These are phyloP conservation scores for Stipa capillata DNA, from an alignment of 176 grass and related monocot genomes.

Conservation along the genomic window DNA sequence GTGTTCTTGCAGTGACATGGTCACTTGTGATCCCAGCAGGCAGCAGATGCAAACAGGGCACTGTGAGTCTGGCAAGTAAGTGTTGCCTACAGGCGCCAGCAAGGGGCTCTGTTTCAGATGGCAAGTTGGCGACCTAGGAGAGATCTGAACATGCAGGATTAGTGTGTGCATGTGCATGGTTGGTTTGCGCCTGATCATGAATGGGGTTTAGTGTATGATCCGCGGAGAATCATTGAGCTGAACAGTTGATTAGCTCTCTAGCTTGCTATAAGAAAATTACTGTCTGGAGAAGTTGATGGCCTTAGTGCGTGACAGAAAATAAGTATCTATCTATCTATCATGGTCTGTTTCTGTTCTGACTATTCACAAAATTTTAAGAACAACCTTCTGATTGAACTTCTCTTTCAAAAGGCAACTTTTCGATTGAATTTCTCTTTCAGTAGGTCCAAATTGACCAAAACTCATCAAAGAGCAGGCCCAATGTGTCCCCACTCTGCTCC, in stretches of 20 bases:
- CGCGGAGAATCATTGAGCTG: background rate
- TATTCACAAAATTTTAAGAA: background rate
- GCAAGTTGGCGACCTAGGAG: slow-evolving; percentile 1
- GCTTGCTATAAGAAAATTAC: background rate
- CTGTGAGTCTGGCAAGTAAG: background rate
- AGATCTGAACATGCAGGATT: slow-evolving; percentile 6
- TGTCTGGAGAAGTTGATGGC: background rate
- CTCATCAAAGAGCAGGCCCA: slow-evolving; percentile 17
- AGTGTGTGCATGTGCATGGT: too few species aligned
- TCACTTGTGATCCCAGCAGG: background rate
- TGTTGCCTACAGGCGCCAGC: background rate
- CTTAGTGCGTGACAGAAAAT: background rate
- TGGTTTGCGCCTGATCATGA: background rate
- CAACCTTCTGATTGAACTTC: background rate
- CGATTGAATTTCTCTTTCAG: background rate
- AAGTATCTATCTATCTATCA: background rate
- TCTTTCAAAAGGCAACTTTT: background rate
- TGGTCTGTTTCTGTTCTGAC: background rate
- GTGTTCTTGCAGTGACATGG: slow-evolving; percentile 1
- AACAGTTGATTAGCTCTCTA: background rate
- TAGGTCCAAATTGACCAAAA: background rate
- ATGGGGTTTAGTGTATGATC: background rate
- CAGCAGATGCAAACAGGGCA: background rate
- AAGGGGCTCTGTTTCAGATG: background rate
- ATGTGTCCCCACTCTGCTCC: slow-evolving; percentile 1